Conservation (phyloP, 78 protist species). For the Dictyostelium citrinum region DNA sequence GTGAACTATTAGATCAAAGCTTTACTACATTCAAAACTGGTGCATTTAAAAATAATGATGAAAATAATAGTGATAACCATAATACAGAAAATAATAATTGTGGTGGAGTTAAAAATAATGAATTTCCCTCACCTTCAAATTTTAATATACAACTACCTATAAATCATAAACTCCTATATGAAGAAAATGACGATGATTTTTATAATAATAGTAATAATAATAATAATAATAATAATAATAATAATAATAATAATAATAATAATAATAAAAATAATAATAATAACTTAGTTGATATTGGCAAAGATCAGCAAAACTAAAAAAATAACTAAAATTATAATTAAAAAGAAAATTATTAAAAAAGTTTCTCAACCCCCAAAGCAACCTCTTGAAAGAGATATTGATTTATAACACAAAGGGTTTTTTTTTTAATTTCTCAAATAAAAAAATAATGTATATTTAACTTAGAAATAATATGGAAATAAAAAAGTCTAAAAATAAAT, state of each 20-base stretch:
- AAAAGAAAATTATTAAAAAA: background rate
- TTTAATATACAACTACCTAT: background rate
- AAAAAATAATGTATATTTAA: background rate
- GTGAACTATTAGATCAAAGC: background rate
- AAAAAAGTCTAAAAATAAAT: too few species aligned
- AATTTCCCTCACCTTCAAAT: slow-evolving; percentile 20
- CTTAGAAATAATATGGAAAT: background rate
- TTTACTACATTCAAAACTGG: background rate
- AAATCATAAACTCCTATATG: background rate
- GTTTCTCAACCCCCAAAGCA: background rate
- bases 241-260: background rate
- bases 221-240: background rate
- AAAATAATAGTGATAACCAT: background rate
- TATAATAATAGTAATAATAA: background rate
- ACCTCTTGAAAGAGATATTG: slow-evolving; percentile 22
- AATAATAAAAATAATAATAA: background rate
- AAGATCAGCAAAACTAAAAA: background rate
- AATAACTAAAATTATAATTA: background rate
- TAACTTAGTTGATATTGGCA: background rate
- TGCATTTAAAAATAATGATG: background rate
- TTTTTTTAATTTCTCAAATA: background rate
- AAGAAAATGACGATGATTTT: background rate
- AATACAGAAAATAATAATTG: too few species aligned
- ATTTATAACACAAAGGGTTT: background rate
- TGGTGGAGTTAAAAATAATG: background rate